Evolutionary conservation across 2,329 filamentous ascomycete genomes (phyloP).

Genomic region (Penicillium rolfsii): DNA sequence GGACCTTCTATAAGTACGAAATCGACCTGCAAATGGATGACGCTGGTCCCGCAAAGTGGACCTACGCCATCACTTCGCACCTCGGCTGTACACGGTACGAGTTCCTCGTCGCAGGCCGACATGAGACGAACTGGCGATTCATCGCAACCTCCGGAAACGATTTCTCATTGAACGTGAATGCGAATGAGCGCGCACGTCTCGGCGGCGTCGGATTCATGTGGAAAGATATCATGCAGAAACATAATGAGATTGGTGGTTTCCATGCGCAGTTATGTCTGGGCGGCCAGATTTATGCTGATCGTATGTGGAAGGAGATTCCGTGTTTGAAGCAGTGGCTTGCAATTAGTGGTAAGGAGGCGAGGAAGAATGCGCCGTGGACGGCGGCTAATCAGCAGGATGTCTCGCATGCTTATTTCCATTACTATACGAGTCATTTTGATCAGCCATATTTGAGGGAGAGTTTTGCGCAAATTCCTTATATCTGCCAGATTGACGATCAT

Average conservation of each 20-base stretch:
- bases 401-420: slow-evolving; percentile 95
- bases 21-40: slow-evolving; percentile 90
- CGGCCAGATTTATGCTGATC: slow-evolving; percentile 92
- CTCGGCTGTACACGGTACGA: slow-evolving; percentile 97
- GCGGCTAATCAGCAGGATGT: slow-evolving; percentile 95
- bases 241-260: slow-evolving; percentile 93
- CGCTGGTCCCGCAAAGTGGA: slow-evolving; percentile 78
- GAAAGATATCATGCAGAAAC: slow-evolving; percentile 98
- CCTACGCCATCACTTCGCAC: slow-evolving; percentile 96
- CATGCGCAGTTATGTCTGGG: slow-evolving; percentile 91
- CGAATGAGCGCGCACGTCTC: slow-evolving; percentile 80
- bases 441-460: slow-evolving; percentile 92
- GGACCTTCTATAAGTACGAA: slow-evolving; percentile 96
- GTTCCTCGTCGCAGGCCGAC: slow-evolving; percentile 87
- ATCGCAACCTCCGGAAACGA: slow-evolving; percentile 96
- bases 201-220: slow-evolving; percentile 96
- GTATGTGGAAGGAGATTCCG: slow-evolving; percentile 94
- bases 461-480: slow-evolving; percentile 94
- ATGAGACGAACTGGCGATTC: slow-evolving; percentile 93
- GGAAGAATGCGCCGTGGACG: slow-evolving; percentile 89
- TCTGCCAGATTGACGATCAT: slow-evolving; percentile 92
- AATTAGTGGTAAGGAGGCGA: slow-evolving; percentile 88
- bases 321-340: slow-evolving; percentile 92
- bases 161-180: slow-evolving; percentile 83
- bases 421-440: slow-evolving; percentile 97